A percentile compares a stretch with the other conserved stretches of the same genome.
Conservation (phyloP, 2,329 filamentous ascomycete genomes). For the Exophiala oligosperma region DNA sequence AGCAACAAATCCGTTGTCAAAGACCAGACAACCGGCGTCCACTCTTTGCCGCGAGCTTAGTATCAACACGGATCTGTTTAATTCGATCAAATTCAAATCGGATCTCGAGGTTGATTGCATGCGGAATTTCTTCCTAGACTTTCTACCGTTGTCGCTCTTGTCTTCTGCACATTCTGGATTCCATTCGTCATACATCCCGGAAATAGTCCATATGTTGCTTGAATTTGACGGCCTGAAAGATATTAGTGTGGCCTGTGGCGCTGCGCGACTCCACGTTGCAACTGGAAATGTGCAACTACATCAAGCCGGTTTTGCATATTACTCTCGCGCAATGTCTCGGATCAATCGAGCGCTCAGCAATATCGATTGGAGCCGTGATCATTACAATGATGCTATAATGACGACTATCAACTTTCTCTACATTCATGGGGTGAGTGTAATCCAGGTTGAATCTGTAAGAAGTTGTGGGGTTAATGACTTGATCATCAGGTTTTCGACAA, state of each 20-base stretch:
- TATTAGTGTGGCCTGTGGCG: conserved; percentile 18
- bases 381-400: conserved; percentile 14
- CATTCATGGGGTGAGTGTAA: conserved; percentile 20
- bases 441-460: background rate
- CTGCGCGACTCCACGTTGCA: conserved; percentile 8
- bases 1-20: background rate
- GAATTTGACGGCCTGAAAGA: conserved; percentile 19
- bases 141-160: conserved; percentile 13
- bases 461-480: background rate
- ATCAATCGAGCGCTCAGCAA: conserved; percentile 13
- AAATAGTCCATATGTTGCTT: conserved; percentile 14
- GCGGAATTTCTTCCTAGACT: conserved; percentile 13
- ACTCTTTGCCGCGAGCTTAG: conserved; percentile 15
- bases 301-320: conserved; percentile 13
- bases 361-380: conserved; percentile 18
- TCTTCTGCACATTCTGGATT: conserved; percentile 17
- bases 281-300: conserved; percentile 15
- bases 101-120: conserved; percentile 21
- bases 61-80: conserved; percentile 14
- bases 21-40: background rate
- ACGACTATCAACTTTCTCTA: conserved; percentile 15
- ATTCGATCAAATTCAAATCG: conserved; percentile 9
- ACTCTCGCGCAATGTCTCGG: conserved; percentile 14
- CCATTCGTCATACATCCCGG: conserved; percentile 11
- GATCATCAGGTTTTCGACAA: conserved; percentile 6